phyloP scores from a whole-genome alignment of 164 flowering plant genomes.

The Umbilicus rupestris region DNA sequence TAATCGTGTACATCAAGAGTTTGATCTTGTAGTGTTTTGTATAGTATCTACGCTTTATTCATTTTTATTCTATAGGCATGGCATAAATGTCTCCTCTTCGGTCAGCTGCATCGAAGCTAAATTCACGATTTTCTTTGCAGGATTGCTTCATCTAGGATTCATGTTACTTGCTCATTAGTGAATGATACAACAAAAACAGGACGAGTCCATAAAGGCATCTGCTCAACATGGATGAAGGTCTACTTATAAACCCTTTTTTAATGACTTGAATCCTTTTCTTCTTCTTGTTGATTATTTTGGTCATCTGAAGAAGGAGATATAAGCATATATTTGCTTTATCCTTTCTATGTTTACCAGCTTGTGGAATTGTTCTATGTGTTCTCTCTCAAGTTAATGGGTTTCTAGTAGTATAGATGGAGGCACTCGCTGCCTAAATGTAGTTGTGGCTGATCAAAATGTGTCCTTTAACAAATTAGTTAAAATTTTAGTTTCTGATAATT shows the following conservation, averaged over 20 bases:
- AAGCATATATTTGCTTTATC: no score
- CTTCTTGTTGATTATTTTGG: no score
- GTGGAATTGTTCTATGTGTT: no score
- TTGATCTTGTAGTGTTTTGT: background rate
- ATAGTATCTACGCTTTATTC: background rate
- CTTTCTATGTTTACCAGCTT: no score
- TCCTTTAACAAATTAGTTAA: background rate
- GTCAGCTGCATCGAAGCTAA: background rate
- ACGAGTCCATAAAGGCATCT: constrained; percentile 83
- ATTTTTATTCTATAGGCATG: no score
- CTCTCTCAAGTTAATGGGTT: no score
- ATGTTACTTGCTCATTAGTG: constrained; percentile 91
- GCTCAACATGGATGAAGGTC: constrained; percentile 45
- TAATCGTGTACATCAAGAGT: background rate
- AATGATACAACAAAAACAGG: constrained; percentile 54
- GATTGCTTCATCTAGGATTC: constrained; percentile 77
- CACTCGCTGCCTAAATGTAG: no score
- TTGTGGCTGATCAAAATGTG: no score
- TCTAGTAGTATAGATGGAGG: no score
- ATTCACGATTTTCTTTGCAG: constrained; percentile 43
- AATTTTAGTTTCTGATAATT: background rate
- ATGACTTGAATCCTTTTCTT: no score
- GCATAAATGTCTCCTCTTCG: background rate
- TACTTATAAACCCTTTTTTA: background rate
- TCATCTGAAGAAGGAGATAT: background rate